Evolutionary conservation across 2,329 filamentous ascomycete genomes (phyloP), one percentile per base, ranked within the genome.

Genomic region (Samsoniella hepiali): DNA sequence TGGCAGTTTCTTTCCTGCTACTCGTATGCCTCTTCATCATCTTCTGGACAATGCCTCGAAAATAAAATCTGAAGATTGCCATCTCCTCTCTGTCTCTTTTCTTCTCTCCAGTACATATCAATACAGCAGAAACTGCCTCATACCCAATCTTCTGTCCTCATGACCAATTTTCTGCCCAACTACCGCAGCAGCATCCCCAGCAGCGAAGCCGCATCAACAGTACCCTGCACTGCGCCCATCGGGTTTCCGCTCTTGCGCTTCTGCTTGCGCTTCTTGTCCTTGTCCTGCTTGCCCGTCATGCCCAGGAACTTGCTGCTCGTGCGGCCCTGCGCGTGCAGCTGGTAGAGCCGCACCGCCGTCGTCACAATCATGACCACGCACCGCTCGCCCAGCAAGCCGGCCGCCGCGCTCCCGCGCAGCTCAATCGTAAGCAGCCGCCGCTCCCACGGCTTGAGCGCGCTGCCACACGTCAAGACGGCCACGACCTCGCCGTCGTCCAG

Each of bases 331-430:
- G 9, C 31, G 15, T 53, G 29, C 32, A 53, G 34, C 27, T 54
- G 31, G 13, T 54, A 22, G 17, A 54, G 2, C 17, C n/a, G 11
- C 32, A 54, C 6, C n/a, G 51, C 51, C 34, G 51, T 54, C 51
- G 31, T 40, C 32, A 54, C 34, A 40, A 54, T 54, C 51, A 54
- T 54, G n/a, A 54, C 34, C 51, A 9, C 13, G 51, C 51, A 54
- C 13, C 51, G 51, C 17, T 54, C 32, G 15, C 51, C 51, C 32
- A 54, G 34, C 34, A 40, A 15, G 5, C 51, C 51, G 34, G 5
- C 8, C 34, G 34, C 51, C 34, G 51, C 51, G n/a, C 51, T 54
- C 4, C 51, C 51, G 4, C 51, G 15, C 34, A 54, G 5, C 34
- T 54, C 51, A n/a, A 40, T 15, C 51, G 15, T 54, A 10, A 54